phyloP scores from a whole-genome alignment of 306 rosid species.

The Dalbergia cultrata region DNA sequence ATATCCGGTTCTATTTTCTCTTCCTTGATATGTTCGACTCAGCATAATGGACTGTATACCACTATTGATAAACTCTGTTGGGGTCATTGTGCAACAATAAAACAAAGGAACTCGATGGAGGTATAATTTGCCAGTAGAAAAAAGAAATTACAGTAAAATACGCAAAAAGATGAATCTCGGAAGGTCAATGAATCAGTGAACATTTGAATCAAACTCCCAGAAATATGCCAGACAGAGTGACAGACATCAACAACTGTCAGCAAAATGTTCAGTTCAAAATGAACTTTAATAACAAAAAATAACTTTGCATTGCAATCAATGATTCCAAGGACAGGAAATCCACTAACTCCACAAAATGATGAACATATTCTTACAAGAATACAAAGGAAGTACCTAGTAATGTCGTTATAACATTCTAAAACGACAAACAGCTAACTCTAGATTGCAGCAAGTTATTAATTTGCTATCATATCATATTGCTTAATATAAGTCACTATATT shows the following conservation, averaged over 20 bases:
- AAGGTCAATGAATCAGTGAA: constrained; percentile 31
- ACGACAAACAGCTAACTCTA: constrained; percentile 5
- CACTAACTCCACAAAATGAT: constrained; percentile 23
- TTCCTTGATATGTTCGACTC: constrained; percentile 90
- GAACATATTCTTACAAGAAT: constrained; percentile 1
- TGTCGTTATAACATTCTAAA: constrained; percentile 8
- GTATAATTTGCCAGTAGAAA: constrained; percentile 7
- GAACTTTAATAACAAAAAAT: not conserved
- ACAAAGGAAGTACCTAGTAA: constrained; percentile 12
- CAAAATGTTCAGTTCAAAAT: not conserved
- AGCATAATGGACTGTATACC: constrained; percentile 74
- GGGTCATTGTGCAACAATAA: not conserved
- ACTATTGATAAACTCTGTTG: constrained; percentile 14
- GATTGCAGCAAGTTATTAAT: constrained; percentile 3
- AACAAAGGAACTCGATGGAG: constrained; percentile 32
- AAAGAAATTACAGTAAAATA: constrained; percentile 19
- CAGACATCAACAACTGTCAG: not conserved
- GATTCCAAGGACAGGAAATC: not conserved
- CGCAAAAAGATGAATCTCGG: not conserved
- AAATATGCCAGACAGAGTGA: not conserved
- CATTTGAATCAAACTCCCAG: not conserved
- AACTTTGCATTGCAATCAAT: constrained; percentile 12
- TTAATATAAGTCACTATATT: constrained; percentile 2
- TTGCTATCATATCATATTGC: not conserved
- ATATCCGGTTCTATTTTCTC: too few species aligned